Conservation (phyloP, 306 rosid species). For the Quercus rubra region DNA sequence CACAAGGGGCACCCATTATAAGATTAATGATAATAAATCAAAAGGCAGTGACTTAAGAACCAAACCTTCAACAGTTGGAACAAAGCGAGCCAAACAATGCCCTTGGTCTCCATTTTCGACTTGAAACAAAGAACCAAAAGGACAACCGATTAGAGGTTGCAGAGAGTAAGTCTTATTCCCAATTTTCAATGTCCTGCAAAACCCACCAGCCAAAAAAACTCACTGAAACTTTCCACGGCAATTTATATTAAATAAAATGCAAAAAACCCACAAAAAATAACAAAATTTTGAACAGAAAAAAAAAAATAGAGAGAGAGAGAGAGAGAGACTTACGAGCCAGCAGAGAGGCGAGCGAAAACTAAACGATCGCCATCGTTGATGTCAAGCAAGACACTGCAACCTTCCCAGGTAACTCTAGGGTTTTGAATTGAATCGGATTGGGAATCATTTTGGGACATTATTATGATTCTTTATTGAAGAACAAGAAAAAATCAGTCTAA, state of each 20-base stretch:
- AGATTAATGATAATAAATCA: background rate
- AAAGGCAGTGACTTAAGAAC: background rate
- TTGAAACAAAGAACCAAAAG: slow-evolving; percentile 78
- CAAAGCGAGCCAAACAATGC: slow-evolving; percentile 40
- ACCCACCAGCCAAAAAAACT: background rate
- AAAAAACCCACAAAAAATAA: background rate
- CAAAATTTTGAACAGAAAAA: too few species aligned
- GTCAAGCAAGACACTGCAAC: slow-evolving; percentile 92
- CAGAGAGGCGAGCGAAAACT: slow-evolving; percentile 84
- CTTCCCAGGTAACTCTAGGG: slow-evolving; percentile 71
- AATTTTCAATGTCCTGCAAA: slow-evolving; percentile 73
- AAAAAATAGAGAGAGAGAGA: too few species aligned
- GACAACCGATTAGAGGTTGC: slow-evolving; percentile 65
- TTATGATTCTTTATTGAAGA: background rate
- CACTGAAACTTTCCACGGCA: background rate
- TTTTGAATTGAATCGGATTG: slow-evolving; percentile 14
- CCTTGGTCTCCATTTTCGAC: slow-evolving; percentile 55
- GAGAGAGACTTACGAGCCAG: slow-evolving; percentile 53
- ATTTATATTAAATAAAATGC: background rate
- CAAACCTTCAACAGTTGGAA: slow-evolving; percentile 51
- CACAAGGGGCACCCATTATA: too few species aligned
- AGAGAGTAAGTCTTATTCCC: slow-evolving; percentile 78
- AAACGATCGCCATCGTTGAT: slow-evolving; percentile 90
- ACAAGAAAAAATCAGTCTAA: background rate
- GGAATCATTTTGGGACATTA: slow-evolving; percentile 25